phyloP scores from a whole-genome alignment of 495 filamentous ascomycete species.

The Penicillium egyptiacum region DNA sequence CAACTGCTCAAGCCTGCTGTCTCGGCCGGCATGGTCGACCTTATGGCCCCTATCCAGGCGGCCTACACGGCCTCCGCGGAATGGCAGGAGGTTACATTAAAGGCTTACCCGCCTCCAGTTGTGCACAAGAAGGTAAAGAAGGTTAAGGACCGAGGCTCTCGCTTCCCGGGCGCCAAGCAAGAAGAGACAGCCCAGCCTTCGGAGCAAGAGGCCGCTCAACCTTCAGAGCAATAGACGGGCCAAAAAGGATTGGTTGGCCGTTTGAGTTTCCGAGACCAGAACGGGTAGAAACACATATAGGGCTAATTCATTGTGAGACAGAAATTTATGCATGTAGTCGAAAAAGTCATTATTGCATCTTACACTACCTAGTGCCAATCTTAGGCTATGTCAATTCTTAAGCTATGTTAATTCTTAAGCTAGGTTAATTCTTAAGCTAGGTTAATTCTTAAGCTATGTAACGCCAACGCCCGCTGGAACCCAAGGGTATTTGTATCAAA shows the following conservation, averaged over 20 bases:
- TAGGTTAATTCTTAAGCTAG: neutral
- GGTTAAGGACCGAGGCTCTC: constrained; percentile 2
- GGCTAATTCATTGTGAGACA: neutral
- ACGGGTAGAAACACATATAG: no score
- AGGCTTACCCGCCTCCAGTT: constrained; percentile 6
- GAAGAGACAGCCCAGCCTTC: no score
- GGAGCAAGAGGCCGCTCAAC: no score
- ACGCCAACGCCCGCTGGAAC: constrained; percentile 3
- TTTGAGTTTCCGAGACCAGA: neutral
- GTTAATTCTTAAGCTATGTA: neutral
- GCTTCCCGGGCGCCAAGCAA: constrained; percentile 5
- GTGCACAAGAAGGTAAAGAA: constrained; percentile 8
- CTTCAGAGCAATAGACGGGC: no score
- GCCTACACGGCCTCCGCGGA: constrained; percentile 62
- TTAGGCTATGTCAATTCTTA: neutral
- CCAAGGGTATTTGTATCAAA: constrained; percentile 4
- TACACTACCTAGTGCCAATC: neutral
- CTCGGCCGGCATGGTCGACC: constrained; percentile 59
- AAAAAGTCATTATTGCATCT: neutral
- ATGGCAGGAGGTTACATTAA: constrained; percentile 62
- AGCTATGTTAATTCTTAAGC: neutral
- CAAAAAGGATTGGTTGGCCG: neutral
- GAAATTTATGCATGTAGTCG: neutral
- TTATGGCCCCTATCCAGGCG: constrained; percentile 68
- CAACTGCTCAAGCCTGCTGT: constrained; percentile 76